phyloP scores from a whole-genome alignment of 768 basidiomycete species.

The Mycena leptocephala region DNA sequence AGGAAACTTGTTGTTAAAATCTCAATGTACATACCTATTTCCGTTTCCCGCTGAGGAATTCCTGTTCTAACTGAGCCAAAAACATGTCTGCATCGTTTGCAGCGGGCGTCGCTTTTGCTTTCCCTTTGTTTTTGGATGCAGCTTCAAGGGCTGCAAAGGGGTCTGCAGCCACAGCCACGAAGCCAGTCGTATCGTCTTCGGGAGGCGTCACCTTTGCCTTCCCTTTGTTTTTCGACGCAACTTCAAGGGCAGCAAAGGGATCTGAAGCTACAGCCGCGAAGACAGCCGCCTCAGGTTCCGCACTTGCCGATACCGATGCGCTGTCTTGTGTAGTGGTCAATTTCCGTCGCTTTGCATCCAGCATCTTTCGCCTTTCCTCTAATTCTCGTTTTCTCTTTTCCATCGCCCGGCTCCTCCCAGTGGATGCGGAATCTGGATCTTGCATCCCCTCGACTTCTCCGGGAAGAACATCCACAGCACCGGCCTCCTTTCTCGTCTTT shows the following conservation, averaged over 20 bases:
- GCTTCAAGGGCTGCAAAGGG: slow-evolving; percentile 70
- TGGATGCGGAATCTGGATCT: slow-evolving; percentile 49
- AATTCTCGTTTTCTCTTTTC: slow-evolving; percentile 84
- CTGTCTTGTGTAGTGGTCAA: slow-evolving; percentile 41
- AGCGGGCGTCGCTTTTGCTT: slow-evolving; percentile 35
- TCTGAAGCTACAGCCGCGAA: slow-evolving; percentile 48
- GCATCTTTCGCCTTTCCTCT: slow-evolving; percentile 73
- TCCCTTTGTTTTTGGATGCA: slow-evolving; percentile 43
- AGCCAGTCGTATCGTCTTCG: slow-evolving; percentile 3
- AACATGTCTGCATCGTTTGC: slow-evolving; percentile 73
- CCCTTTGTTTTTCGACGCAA: slow-evolving; percentile 44
- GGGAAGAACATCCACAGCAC: slow-evolving; percentile 72
- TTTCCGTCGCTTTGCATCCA: slow-evolving; percentile 83
- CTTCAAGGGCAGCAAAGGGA: slow-evolving; percentile 69
- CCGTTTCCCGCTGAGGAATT: slow-evolving; percentile 61
- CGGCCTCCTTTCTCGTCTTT: slow-evolving; percentile 69
- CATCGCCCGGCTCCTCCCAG: slow-evolving; percentile 68
- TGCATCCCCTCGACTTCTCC: slow-evolving; percentile 89
- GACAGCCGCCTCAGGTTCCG: neutral
- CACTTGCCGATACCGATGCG: slow-evolving; percentile 14
- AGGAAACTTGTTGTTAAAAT: slow-evolving; percentile 38
- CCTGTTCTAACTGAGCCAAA: slow-evolving; percentile 75
- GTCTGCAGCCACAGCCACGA: slow-evolving; percentile 49
- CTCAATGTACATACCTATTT: slow-evolving; percentile 62
- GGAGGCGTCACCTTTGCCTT: slow-evolving; percentile 37